Conservation (phyloP, 164 flowering plant species). For the Litsea cubeba region DNA sequence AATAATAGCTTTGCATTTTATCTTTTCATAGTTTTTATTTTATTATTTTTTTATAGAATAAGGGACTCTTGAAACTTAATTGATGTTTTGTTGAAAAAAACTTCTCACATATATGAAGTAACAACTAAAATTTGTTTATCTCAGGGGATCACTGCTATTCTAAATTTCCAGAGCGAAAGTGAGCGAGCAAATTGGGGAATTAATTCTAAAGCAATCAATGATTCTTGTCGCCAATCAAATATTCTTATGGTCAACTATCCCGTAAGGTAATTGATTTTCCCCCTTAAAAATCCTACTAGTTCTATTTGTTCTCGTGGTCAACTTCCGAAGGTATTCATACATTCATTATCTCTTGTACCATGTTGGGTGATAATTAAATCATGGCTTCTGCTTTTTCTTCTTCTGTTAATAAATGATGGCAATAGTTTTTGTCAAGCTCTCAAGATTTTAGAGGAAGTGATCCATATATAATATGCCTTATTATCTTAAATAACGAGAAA, state of each 20-base stretch:
- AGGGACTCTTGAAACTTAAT: no score
- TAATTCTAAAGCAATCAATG: slow-evolving; percentile 53
- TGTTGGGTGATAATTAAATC: background rate
- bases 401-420: background rate
- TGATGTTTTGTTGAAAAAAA: no score
- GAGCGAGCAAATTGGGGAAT: slow-evolving; percentile 95
- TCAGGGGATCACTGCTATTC: slow-evolving; percentile 81
- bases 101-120: background rate
- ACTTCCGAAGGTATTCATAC: background rate
- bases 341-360: background rate
- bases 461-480: no score
- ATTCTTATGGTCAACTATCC: slow-evolving; percentile 87
- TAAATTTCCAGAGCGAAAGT: slow-evolving; percentile 76
- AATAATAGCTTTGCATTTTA: no score
- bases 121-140: slow-evolving; percentile 12
- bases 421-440: background rate
- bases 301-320: background rate
- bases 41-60: no score
- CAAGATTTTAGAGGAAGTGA: no score
- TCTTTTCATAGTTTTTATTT: background rate
- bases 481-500: no score
- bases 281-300: background rate
- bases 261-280: slow-evolving; percentile 41
- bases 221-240: slow-evolving; percentile 54
- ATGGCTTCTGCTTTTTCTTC: background rate